Evolutionary conservation across 257 asterid species (phyloP), one percentile per base, ranked within the genome.

Genomic region (Nicotiana paniculata): DNA sequence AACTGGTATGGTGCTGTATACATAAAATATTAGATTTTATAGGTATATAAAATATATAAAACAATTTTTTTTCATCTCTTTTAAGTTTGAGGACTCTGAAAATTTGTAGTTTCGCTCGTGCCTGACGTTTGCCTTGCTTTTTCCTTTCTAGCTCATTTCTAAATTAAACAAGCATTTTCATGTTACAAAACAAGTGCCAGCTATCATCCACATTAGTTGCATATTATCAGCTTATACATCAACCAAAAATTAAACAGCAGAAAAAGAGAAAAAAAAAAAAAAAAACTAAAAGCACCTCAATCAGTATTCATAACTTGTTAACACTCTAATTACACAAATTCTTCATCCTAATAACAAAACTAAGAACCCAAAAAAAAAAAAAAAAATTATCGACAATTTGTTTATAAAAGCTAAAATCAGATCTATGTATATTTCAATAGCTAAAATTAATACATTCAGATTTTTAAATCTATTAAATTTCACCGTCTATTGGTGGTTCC

Each of bases 401-500:
- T 8, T 46, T 16, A 30, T 16, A 66, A 32, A 6, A 64, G 33
- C 79, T 48, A 46, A 21, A 74, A 48, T 74, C 62, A 75, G 28
- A 75, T n/a, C 32, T 16, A n/a, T 39, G 59, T 72, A 13, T 24
- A 72, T 70, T 43, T 37, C 18, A 69, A 69, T 15, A 69, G 39
- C 55, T 37, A 39, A 37, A 4, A 35, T 18, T 61, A n/a, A 8
- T 0, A 18, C 26, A 58, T 6, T 58, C 13, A 59, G 65, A 59
- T 59, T 67, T 17, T 33, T 9, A 37, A 53, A 68, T 68, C 77
- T 5, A 58, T 53, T 7, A 5, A 28, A 16, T 64, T 16, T 63
- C 57, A 83, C 84, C 88, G 85, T 86, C 92, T 84, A 57, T 90
- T 91, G 2, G 82, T 86, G 66, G 85, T 84, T 53, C 91, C 89